Conservation (phyloP, 768 basidiomycete species). For the Kwoniella mangroviensis region DNA sequence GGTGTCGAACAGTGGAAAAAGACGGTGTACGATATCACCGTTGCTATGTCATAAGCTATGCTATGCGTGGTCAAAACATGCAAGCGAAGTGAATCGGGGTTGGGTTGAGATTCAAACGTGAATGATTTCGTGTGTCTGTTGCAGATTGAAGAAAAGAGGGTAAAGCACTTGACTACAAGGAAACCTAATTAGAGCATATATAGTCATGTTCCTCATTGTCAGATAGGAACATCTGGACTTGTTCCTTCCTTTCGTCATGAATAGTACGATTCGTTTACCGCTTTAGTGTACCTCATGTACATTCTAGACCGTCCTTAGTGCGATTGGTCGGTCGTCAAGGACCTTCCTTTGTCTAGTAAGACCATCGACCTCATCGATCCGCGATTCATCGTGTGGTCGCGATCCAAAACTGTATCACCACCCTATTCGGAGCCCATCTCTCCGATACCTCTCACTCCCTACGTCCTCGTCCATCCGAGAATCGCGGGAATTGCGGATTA, state of each 20-base stretch:
- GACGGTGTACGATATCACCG: too few relatives aligned
- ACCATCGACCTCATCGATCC: not conserved
- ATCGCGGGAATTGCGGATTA: not conserved
- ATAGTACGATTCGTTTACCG: not conserved
- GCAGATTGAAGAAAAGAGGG: not conserved
- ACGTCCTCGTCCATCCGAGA: not conserved
- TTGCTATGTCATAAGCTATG: too few relatives aligned
- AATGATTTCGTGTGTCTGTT: not conserved
- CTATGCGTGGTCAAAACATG: not conserved
- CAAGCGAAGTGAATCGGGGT: not conserved
- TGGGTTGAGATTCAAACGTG: not conserved
- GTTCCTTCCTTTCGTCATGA: constrained; percentile 1
- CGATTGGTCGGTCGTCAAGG: not conserved
- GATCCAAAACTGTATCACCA: too few relatives aligned
- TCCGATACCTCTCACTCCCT: not conserved
- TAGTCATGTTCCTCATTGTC: too few relatives aligned
- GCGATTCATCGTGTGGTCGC: too few relatives aligned
- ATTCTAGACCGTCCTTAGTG: not conserved
- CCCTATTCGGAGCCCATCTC: not conserved
- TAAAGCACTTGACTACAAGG: not conserved
- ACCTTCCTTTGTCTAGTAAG: not conserved
- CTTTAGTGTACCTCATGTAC: not conserved
- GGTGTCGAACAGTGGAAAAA: too few relatives aligned
- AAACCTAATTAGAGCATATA: not conserved
- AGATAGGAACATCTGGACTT: not conserved